Evolutionary conservation across 441 rosid species (phyloP), one percentile per base, ranked within the genome.

Genomic region (Metrosideros polymorpha): DNA sequence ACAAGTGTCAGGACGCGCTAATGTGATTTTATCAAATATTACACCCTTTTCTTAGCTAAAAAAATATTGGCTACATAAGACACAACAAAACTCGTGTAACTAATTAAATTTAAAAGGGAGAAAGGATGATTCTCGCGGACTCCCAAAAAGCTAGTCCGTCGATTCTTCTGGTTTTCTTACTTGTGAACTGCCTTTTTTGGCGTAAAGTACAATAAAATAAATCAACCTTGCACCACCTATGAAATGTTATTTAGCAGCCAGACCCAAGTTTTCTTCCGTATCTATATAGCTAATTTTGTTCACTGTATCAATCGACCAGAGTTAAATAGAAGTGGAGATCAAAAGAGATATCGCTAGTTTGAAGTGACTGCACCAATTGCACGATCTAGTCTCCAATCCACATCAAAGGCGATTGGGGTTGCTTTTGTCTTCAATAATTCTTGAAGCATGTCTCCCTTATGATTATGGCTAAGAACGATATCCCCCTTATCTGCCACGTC

Each of bases 1-100:
- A 56, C 0, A 2, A 12, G 63, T 29, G 3, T 56, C 30, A n/a
- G 17, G 13, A 56, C 1, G 17, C 0, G 4, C 6, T 2, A 56
- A 0, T 25, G 25, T 55, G 10, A 25, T 55, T 10, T 2, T 24
- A 0, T 55, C 27, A 52, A 2, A 55, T 55, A 14, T 2, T 10
- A 9, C 4, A 9, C 29, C 3, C 15, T 56, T 56, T 27, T n/a
- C 5, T 3, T 12, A 56, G 17, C 0, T 27, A 7, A 56, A 56
- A 56, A 12, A 56, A 12, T 2, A n/a, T n/a, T n/a, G n/a, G 63
- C 3, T 3, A 56, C 30, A 27, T 27, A 56, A 12, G 63, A 12
- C 2, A 12, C 7, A 17, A 5, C 4, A 56, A 56, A 56, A 56
- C 17, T 56, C 15, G 27, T 27, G 14, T 56, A 0, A 56, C 63